Evolutionary conservation across 768 basidiomycete genomes (phyloP).

Genomic region (Postia placenta): DNA sequence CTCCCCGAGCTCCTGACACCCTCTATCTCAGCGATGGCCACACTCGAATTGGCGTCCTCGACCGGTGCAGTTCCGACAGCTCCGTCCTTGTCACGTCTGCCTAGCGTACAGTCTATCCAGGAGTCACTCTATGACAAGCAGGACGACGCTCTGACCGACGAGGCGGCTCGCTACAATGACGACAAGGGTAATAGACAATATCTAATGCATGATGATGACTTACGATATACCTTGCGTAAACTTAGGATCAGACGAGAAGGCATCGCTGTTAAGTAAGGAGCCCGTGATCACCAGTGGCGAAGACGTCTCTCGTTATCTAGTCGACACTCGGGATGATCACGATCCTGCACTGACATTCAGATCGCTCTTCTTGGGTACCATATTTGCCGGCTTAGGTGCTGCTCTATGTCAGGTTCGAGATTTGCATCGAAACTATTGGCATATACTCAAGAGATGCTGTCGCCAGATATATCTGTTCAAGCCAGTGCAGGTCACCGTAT

Average conservation of each 20-base stretch:
- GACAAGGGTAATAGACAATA: too few species aligned
- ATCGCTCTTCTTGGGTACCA: conserved; percentile 48
- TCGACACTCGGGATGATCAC: conserved; percentile 53
- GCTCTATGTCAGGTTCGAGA: conserved; percentile 44
- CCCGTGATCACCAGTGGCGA: conserved; percentile 29
- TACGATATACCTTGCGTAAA: too few species aligned
- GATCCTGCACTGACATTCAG: conserved; percentile 51
- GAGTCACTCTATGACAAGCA: neutral
- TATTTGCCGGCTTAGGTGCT: conserved; percentile 54
- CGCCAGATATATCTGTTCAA: conserved; percentile 54
- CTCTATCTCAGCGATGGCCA: neutral
- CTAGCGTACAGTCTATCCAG: neutral
- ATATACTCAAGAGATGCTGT: neutral
- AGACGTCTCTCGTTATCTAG: conserved; percentile 49
- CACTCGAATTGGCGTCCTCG: neutral
- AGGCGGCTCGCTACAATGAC: too few species aligned
- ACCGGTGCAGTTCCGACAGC: neutral
- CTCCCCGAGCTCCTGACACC: too few species aligned
- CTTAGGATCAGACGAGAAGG: too few species aligned
- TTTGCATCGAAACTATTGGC: neutral
- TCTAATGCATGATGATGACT: too few species aligned
- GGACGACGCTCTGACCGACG: neutral
- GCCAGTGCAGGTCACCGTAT: conserved; percentile 45
- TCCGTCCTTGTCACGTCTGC: neutral
- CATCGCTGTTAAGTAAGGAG: conserved; percentile 18